A percentile compares a stretch with the other conserved stretches of the same genome.
These are phyloP conservation scores for Komagataella kurtzmanii DNA, from an alignment of 805 yeast genomes.

Conservation along the genomic window DNA sequence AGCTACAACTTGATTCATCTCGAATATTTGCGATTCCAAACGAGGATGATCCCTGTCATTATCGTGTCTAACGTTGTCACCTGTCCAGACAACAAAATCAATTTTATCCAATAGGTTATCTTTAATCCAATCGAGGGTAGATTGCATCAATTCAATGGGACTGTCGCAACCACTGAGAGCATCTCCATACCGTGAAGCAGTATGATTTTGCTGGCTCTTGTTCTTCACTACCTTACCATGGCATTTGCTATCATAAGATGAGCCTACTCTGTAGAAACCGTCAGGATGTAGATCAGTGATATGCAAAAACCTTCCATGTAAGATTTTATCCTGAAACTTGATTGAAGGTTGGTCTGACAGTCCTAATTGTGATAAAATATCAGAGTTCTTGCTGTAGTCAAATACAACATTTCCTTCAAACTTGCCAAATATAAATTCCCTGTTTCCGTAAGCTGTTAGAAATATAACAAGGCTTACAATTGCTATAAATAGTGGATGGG, in stretches of 20 bases:
- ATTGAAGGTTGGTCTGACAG: neutral
- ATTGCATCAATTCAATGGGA: slow-evolving; percentile 45
- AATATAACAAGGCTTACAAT: neutral
- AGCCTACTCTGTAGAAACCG: slow-evolving; percentile 41
- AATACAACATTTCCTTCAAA: neutral
- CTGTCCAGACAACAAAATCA: slow-evolving; percentile 85
- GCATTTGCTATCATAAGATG: slow-evolving; percentile 36
- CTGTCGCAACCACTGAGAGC: slow-evolving; percentile 71
- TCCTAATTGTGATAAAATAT: neutral
- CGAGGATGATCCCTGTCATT: slow-evolving; percentile 66
- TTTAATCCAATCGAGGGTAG: slow-evolving; percentile 55
- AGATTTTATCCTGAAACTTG: slow-evolving; percentile 6
- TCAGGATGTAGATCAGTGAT: slow-evolving; percentile 85
- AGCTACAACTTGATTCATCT: slow-evolving; percentile 49
- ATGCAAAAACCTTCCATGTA: slow-evolving; percentile 76
- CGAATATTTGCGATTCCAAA: slow-evolving; percentile 57
- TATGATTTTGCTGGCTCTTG: slow-evolving; percentile 15
- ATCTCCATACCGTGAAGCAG: slow-evolving; percentile 60
- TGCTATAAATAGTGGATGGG: neutral
- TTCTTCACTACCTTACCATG: slow-evolving; percentile 29
- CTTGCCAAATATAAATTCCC: neutral
- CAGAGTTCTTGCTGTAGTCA: neutral
- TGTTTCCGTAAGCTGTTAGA: neutral
- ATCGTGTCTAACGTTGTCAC: slow-evolving; percentile 80
- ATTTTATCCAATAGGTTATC: slow-evolving; percentile 57